These are phyloP conservation scores for Musa itinerans DNA, from an alignment of 176 grass and related monocot genomes.

Conservation along the genomic window DNA sequence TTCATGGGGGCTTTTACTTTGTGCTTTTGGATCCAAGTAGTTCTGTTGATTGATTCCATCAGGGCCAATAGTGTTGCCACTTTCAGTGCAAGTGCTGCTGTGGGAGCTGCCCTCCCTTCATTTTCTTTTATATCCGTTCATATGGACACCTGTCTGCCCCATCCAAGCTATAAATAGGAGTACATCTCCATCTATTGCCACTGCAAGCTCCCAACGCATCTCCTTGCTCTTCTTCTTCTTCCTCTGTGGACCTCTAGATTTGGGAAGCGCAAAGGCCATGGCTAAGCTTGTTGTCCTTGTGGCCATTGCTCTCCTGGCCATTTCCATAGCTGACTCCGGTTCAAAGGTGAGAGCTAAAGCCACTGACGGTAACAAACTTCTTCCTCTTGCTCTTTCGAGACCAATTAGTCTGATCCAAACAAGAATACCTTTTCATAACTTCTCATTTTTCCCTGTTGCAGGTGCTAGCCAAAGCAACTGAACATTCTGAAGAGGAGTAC, in stretches of 20 bases:
- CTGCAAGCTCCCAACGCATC: neutral
- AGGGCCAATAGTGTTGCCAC: neutral
- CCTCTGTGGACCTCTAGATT: neutral
- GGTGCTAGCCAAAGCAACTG: conserved; percentile 12
- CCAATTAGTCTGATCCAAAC: neutral
- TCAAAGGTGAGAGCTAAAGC: neutral
- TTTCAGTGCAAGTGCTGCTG: neutral
- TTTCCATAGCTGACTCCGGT: conserved; percentile 11
- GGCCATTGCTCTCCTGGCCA: conserved; percentile 16
- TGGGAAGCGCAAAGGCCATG: conserved; percentile 12
- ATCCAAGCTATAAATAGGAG: conserved; percentile 3
- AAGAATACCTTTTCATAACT: neutral
- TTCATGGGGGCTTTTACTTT: too few relatives aligned
- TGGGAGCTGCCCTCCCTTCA: neutral
- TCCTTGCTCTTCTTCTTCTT: neutral
- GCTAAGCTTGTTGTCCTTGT: conserved; percentile 3
- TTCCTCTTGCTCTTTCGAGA: neutral
- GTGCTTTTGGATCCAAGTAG: too few relatives aligned
- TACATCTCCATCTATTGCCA: neutral
- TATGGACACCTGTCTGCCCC: neutral
- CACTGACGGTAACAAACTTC: neutral
- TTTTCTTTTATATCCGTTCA: neutral
- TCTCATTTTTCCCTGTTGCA: neutral
- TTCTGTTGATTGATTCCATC: too few relatives aligned
- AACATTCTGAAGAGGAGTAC: conserved; percentile 1